phyloP scores from a whole-genome alignment of 345 rosid genomes.

The Syzygium grande region DNA sequence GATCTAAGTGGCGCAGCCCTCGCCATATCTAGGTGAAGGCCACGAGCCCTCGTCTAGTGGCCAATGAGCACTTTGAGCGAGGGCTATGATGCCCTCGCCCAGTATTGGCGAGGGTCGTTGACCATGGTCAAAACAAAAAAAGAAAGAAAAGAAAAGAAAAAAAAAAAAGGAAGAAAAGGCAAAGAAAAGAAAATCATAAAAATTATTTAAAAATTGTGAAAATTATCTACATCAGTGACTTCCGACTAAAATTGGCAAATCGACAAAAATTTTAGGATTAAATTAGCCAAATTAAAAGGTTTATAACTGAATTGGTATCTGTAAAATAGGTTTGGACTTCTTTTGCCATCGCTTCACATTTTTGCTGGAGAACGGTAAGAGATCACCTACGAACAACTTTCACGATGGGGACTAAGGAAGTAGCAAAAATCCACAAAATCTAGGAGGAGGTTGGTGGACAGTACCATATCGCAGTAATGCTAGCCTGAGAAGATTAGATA shows the following conservation, averaged over 20 bases:
- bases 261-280: neutral
- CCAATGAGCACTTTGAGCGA: neutral
- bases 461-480: neutral
- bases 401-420: neutral
- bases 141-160: neutral
- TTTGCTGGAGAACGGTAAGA: neutral
- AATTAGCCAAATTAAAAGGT: neutral
- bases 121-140: neutral
- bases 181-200: neutral
- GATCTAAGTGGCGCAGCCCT: neutral
- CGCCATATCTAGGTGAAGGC: neutral
- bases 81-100: neutral
- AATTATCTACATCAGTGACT: neutral
- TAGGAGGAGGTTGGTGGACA: neutral
- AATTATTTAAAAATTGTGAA: neutral
- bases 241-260: neutral
- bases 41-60: neutral
- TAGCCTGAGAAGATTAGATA: neutral
- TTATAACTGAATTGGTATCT: neutral
- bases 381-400: neutral
- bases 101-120: fast-evolving
- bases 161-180: neutral
- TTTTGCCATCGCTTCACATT: neutral
- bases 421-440: neutral
- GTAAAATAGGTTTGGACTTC: neutral